Evolutionary conservation across 306 rosid genomes (phyloP), one percentile per base, ranked within the genome.

Genomic region (Delonix regia): DNA sequence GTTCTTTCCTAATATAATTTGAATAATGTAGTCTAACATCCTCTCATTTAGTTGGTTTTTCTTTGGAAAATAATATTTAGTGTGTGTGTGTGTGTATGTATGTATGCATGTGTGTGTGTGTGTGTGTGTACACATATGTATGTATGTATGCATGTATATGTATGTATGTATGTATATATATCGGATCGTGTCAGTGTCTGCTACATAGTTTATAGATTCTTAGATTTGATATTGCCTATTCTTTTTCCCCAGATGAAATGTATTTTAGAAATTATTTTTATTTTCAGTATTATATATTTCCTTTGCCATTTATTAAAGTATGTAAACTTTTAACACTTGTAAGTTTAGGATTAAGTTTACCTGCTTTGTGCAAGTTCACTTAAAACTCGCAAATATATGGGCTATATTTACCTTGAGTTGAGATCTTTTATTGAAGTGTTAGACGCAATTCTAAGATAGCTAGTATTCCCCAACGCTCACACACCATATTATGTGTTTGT

Each of bases 361-460:
- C 16, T 42, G 42, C 28, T 38, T 21, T 69, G 27, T 49, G 47
- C 14, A 6, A 33, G 44, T 33, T 63, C 19, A 38, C 22, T 38
- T 38, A 48, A 4, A 48, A 1, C n/a, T 19, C 5, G 49, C 28
- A 5, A 38, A 7, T n/a, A 38, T 65, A 19, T 65, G 49, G 28
- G 24, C 47, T 5, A n/a, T 69, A 47, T 60, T 53, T 55, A 61
- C 42, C 39, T 13, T 52, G 25, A 42, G 47, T n/a, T 36, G 21
- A 19, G 24, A 3, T 6, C 6, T 52, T 6, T 45, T 11, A 36
- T 62, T 77, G 19, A 64, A 71, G 53, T 19, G 24, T 21, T 68
- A 12, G 38, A 41, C 30, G 41, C 28, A 72, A 51, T 56, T 39
- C 24, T 64, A 39, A 51, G 45, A 76, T 38, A 62, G 75, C 48